Conservation (phyloP, 2,329 filamentous ascomycete species). For the Colletotrichum sublineola region DNA sequence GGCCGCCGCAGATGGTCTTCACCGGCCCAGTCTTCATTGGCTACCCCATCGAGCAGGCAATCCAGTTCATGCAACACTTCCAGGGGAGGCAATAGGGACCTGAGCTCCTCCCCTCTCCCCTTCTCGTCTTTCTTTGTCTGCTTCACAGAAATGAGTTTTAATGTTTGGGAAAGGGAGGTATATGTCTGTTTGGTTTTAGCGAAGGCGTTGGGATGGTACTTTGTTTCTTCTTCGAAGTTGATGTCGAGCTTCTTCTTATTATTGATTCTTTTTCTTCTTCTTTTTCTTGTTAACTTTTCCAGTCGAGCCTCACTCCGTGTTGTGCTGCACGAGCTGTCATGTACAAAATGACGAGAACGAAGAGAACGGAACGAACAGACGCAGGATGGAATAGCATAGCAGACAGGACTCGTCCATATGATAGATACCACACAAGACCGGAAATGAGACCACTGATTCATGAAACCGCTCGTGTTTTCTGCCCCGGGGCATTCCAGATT, state of each 20-base stretch:
- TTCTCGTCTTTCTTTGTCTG: slow-evolving; percentile 25
- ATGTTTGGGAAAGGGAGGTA: slow-evolving; percentile 3
- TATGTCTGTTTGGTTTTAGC: slow-evolving; percentile 21
- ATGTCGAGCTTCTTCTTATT: neutral
- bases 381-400: slow-evolving; percentile 26
- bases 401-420: slow-evolving; percentile 38
- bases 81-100: slow-evolving; percentile 50
- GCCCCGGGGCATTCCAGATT: neutral
- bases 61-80: slow-evolving; percentile 77
- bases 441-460: slow-evolving; percentile 37
- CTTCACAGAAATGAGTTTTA: neutral
- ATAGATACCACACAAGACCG: slow-evolving; percentile 32
- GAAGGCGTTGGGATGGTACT: slow-evolving; percentile 34
- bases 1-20: slow-evolving; percentile 80
- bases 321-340: slow-evolving; percentile 20
- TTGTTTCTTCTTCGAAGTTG: neutral
- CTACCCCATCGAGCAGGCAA: slow-evolving; percentile 86
- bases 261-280: neutral
- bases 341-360: slow-evolving; percentile 25
- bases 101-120: neutral
- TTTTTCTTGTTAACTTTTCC: neutral
- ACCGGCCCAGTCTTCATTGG: slow-evolving; percentile 96
- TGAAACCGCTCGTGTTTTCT: neutral
- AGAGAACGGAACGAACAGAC: slow-evolving; percentile 21
- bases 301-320: neutral